These are phyloP conservation scores for Phytophthora chlamydospora DNA, from an alignment of 352 stramenopile species.

Conservation along the genomic window DNA sequence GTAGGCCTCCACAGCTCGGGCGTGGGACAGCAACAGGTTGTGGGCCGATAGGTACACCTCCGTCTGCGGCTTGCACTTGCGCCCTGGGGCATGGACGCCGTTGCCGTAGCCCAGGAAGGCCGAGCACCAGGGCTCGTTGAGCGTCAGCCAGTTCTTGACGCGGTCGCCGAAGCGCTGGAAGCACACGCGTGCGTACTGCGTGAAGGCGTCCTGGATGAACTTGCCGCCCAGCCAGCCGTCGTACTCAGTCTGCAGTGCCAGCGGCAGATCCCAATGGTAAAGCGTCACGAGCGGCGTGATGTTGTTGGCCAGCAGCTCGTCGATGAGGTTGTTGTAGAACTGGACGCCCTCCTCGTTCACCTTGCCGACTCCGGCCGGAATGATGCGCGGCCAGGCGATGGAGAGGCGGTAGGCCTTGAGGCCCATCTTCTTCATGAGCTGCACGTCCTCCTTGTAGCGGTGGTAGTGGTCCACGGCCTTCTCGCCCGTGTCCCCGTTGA, in stretches of 20 bases:
- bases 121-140: slow-evolving; percentile 93
- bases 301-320: slow-evolving; percentile 77
- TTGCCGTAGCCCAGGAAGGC: slow-evolving; percentile 87
- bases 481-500: slow-evolving; percentile 82
- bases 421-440: slow-evolving; percentile 90
- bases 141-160: slow-evolving; percentile 94
- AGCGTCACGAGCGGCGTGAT: slow-evolving; percentile 94
- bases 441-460: slow-evolving; percentile 87
- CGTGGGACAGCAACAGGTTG: slow-evolving; percentile 91
- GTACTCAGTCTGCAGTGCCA: slow-evolving; percentile 82
- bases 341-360: slow-evolving; percentile 87
- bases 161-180: slow-evolving; percentile 92
- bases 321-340: slow-evolving; percentile 93
- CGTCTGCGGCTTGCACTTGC: slow-evolving; percentile 44
- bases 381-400: slow-evolving; percentile 92
- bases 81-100: slow-evolving; percentile 84
- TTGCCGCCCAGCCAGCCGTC: slow-evolving; percentile 66
- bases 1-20: slow-evolving; percentile 82
- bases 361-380: slow-evolving; percentile 72
- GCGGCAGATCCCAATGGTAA: slow-evolving; percentile 96
- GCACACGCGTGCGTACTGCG: slow-evolving; percentile 85
- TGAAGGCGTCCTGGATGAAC: slow-evolving; percentile 69
- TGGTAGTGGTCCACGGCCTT: slow-evolving; percentile 93
- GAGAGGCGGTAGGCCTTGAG: slow-evolving; percentile 92
- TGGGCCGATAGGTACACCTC: slow-evolving; percentile 88